phyloP scores from a whole-genome alignment of 83 land plant species.

The Picea mariana region DNA sequence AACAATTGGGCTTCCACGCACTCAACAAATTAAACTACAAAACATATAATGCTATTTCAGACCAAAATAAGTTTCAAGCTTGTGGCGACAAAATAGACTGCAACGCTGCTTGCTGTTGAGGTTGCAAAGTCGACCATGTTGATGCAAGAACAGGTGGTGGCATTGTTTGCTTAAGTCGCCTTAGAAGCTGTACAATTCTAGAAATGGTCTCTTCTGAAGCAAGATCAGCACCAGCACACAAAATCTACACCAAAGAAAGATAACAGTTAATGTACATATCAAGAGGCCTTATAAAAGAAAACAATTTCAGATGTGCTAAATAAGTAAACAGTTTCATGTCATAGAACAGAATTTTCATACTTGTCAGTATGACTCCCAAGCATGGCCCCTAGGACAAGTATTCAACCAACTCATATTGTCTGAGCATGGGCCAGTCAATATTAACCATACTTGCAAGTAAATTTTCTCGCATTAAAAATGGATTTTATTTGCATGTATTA shows the following conservation, averaged over 20 bases:
- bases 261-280: neutral
- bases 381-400: too few relatives aligned
- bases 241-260: constrained; percentile 24
- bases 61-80: neutral
- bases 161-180: constrained; percentile 40
- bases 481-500: neutral
- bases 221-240: constrained; percentile 40
- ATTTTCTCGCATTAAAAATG: neutral
- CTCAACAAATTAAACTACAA: neutral
- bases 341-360: too few relatives aligned
- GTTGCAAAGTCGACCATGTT: constrained; percentile 51
- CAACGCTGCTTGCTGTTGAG: constrained; percentile 46
- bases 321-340: too few relatives aligned
- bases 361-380: too few relatives aligned
- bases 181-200: constrained; percentile 39
- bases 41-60: neutral
- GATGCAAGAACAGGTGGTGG: constrained; percentile 50
- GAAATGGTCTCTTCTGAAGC: constrained; percentile 42
- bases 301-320: neutral
- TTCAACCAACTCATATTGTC: too few relatives aligned
- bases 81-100: constrained; percentile 41
- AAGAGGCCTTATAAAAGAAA: neutral
- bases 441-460: too few relatives aligned
- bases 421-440: too few relatives aligned
- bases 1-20: constrained; percentile 6